Conservation (phyloP, 345 rosid genomes). For the Acer saccharum region DNA sequence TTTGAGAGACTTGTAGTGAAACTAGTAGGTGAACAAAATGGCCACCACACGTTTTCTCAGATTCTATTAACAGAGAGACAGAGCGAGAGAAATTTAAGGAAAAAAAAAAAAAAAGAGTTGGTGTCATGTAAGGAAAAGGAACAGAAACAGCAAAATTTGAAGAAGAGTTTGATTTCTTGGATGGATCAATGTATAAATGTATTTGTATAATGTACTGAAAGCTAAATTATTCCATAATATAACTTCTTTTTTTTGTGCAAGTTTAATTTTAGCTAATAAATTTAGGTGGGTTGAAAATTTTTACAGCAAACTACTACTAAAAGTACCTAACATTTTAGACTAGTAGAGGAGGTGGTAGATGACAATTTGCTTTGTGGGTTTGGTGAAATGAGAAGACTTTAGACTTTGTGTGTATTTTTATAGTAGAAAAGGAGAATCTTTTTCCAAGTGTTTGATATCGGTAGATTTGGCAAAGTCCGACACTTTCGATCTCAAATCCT, state of each 20-base stretch:
- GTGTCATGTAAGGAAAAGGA: not conserved
- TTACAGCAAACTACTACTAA: not conserved
- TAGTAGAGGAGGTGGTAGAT: too few relatives aligned
- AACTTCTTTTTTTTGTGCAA: too few relatives aligned
- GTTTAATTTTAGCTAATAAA: not conserved
- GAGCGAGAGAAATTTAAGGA: not conserved
- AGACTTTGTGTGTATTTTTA: too few relatives aligned
- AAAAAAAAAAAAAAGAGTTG: not conserved
- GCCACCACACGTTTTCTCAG: conserved; percentile 29
- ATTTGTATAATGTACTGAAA: too few relatives aligned
- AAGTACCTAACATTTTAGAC: too few relatives aligned
- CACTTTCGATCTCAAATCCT: too few relatives aligned
- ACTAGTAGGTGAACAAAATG: conserved; percentile 36
- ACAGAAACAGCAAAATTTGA: not conserved
- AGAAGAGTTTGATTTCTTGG: not conserved
- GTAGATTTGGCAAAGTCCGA: too few relatives aligned
- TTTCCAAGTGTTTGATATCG: too few relatives aligned
- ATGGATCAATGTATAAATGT: not conserved
- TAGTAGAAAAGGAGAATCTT: too few relatives aligned
- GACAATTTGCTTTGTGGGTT: not conserved
- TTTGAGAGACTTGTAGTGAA: not conserved
- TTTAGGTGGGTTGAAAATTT: not conserved
- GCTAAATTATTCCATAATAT: too few relatives aligned
- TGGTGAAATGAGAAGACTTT: not conserved
- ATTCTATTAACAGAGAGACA: not conserved